A percentile compares a stretch with the other conserved stretches of the same genome.
Conservation (phyloP, 352 stramenopile genomes). For the Hyaloperonospora brassicae region DNA sequence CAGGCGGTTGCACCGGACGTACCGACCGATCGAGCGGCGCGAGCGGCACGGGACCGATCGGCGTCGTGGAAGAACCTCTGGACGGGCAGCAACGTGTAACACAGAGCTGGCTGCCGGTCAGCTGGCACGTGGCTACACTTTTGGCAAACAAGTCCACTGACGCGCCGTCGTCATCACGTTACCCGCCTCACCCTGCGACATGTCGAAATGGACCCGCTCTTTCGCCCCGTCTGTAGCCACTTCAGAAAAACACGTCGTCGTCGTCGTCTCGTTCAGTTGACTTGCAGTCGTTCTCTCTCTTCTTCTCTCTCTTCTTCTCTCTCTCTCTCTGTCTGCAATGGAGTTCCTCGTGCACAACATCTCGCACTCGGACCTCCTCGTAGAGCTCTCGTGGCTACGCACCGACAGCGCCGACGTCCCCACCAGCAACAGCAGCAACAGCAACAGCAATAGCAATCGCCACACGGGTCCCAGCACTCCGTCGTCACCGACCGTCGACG, state of each 20-base stretch:
- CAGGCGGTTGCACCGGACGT: conserved; percentile 7
- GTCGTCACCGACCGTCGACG: conserved; percentile 5
- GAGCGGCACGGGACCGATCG: conserved; percentile 17
- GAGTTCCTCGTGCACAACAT: conserved; percentile 97
- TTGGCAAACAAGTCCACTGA: too few relatives aligned
- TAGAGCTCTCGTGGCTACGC: conserved; percentile 82
- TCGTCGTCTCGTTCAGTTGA: too few relatives aligned
- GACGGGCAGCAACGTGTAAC: conserved; percentile 20
- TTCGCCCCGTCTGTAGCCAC: too few relatives aligned
- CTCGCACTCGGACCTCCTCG: conserved; percentile 92
- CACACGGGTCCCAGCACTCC: conserved; percentile 4
- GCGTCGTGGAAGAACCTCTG: conserved; percentile 32
- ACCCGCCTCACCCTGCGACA: too few relatives aligned
- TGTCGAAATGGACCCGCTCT: too few relatives aligned
- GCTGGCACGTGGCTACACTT: too few relatives aligned
- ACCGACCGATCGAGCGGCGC: conserved; percentile 7
- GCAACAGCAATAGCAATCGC: conserved; percentile 11
- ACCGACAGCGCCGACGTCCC: conserved; percentile 15
- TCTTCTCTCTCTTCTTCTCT: too few relatives aligned
- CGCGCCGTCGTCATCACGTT: too few relatives aligned
- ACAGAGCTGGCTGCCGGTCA: too few relatives aligned
- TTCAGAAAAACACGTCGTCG: too few relatives aligned
- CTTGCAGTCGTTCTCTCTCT: too few relatives aligned
- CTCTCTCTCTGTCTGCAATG: conserved; percentile 27
- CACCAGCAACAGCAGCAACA: too few relatives aligned